Evolutionary conservation across 768 basidiomycete species (phyloP), one percentile per base, ranked within the genome.

Genomic region (Amanita brunnescens): DNA sequence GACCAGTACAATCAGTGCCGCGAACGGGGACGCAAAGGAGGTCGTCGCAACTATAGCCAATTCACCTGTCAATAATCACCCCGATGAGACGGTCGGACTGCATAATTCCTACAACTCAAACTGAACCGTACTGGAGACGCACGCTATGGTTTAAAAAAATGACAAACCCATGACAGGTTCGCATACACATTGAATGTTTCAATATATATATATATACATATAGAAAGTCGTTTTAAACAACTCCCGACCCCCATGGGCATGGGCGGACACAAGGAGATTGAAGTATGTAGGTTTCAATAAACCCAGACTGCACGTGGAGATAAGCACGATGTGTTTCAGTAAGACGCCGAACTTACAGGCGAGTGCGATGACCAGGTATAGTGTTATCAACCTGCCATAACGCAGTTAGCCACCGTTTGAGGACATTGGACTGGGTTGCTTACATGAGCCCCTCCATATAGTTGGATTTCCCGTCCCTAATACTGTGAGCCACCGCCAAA

Each of bases 391-490:
- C 77, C 74, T 54, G 69, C n/a, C 14, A 14, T 10, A 12, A 23
- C 9, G n/a, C n/a, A 26, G 14, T 44, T 6, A 44, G 42, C 26
- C 26, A 29, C 26, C 26, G 14, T 26, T 3, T 6, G n/a, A 6
- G 29, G 7, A 44, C n/a, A 18, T 13, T 16, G 4, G 6, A 13
- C 8, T 2, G 16, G 18, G 32, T 21, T 34, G 39, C 50, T 13
- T 37, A 44, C 88, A 93, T 87, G 38, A 91, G 63, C 30, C 93
- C 93, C 69, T 94, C 92, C 84, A 95, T 87, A 62, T 91, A 93
- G 61, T 94, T 93, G 13, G 87, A 85, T 59, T 84, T 85, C 40
- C 91, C 91, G 55, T 90, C 86, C 69, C 82, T 79, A n/a, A 43
- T 43, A 35, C 33, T 46, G 24, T 42, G 38, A 10, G 41, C 32